Percentiles rank a stretch among this genome's conserved stretches.
These are phyloP conservation scores for Mycena latifolia DNA, from an alignment of 768 basidiomycete genomes.

Conservation along the genomic window DNA sequence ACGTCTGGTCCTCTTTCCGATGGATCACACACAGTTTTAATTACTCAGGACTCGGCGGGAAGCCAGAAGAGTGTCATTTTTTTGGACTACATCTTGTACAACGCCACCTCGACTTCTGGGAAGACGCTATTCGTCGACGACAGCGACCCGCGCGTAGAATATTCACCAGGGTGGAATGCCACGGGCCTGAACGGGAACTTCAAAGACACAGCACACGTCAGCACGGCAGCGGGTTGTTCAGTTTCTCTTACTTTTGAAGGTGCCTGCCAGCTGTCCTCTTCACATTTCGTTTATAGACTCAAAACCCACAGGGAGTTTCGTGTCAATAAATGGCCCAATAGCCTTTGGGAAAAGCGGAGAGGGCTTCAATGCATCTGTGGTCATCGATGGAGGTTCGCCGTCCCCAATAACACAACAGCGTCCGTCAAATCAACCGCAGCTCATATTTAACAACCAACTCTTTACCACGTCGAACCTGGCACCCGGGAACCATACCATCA, in stretches of 20 bases:
- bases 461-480: not conserved
- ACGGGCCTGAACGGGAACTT: not conserved
- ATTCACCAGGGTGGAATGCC: not conserved
- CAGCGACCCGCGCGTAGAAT: not conserved
- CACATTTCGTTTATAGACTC: not conserved
- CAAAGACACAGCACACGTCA: not conserved
- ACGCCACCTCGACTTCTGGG: not conserved
- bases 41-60: not conserved
- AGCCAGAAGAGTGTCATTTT: not conserved
- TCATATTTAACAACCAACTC: not conserved
- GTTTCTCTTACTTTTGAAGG: slow-evolving; percentile 8
- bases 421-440: too few species aligned
- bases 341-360: not conserved
- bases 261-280: not conserved
- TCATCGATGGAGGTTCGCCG: not conserved
- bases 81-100: slow-evolving; percentile 18
- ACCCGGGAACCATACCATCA: slow-evolving; percentile 4
- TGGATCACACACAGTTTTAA: not conserved
- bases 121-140: slow-evolving; percentile 15
- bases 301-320: not conserved
- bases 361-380: not conserved
- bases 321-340: not conserved
- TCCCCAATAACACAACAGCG: not conserved
- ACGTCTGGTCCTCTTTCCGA: not conserved
- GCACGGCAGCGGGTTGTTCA: not conserved